Percentiles rank a stretch among this genome's conserved stretches.
These are phyloP conservation scores for Globisporangium paroecandrum DNA, from an alignment of 352 stramenopile species.

Conservation along the genomic window DNA sequence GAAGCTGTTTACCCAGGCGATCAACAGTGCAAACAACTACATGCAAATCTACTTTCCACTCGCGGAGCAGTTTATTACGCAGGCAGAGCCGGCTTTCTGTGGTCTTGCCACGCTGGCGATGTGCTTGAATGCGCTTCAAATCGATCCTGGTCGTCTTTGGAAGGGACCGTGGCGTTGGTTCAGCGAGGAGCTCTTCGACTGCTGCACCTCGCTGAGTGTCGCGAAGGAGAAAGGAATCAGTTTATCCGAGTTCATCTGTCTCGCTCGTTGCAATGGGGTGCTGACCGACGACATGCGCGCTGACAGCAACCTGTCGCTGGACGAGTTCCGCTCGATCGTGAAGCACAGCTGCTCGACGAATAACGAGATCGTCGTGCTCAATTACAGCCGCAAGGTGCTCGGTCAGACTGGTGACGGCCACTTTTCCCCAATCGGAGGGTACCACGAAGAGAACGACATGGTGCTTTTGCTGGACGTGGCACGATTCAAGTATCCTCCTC, in stretches of 20 bases:
- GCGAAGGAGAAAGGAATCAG: slow-evolving; percentile 74
- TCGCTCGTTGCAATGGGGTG: slow-evolving; percentile 60
- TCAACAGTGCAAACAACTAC: slow-evolving; percentile 39
- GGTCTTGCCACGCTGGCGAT: slow-evolving; percentile 81
- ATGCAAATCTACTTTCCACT: slow-evolving; percentile 92
- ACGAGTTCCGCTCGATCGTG: slow-evolving; percentile 62
- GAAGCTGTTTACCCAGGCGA: slow-evolving; percentile 57
- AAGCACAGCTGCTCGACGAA: slow-evolving; percentile 66
- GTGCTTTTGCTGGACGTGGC: slow-evolving; percentile 96
- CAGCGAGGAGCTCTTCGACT: slow-evolving; percentile 80
- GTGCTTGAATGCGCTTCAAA: slow-evolving; percentile 69
- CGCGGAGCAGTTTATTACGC: slow-evolving; percentile 85
- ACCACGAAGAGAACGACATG: slow-evolving; percentile 88
- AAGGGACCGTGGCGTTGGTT: slow-evolving; percentile 80
- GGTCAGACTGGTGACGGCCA: slow-evolving; percentile 94
- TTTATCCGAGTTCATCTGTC: slow-evolving; percentile 65
- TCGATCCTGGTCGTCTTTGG: slow-evolving; percentile 71
- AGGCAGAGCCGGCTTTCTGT: slow-evolving; percentile 91
- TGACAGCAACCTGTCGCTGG: slow-evolving; percentile 46
- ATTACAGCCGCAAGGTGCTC: slow-evolving; percentile 90
- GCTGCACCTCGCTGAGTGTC: slow-evolving; percentile 68
- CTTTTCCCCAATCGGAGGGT: slow-evolving; percentile 95
- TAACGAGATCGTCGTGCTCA: slow-evolving; percentile 89
- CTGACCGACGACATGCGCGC: slow-evolving; percentile 48
- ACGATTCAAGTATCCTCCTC: slow-evolving; percentile 94